Conservation (phyloP, 192 early-diverging fungal species). For the Backusella tarrabulga region DNA sequence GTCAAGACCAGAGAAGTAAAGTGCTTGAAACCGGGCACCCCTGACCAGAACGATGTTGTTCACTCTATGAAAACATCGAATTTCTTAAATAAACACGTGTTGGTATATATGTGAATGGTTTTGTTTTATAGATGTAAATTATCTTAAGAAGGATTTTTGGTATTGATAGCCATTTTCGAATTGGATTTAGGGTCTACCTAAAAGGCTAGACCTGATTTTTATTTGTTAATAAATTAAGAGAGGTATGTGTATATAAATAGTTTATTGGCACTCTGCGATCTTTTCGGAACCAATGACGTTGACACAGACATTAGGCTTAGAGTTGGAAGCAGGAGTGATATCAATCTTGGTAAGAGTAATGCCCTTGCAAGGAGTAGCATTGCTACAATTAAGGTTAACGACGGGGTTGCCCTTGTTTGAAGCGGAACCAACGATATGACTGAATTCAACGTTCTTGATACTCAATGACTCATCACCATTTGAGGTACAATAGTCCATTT, state of each 20-base stretch:
- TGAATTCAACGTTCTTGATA: neutral
- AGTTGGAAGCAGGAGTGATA: neutral
- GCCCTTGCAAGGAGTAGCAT: neutral
- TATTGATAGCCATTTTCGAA: too few relatives aligned
- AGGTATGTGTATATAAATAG: neutral
- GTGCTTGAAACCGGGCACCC: too few relatives aligned
- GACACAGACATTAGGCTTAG: neutral
- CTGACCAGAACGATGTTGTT: too few relatives aligned
- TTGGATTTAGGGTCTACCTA: too few relatives aligned
- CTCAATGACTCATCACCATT: neutral
- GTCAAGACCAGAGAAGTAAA: too few relatives aligned
- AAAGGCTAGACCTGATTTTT: too few relatives aligned
- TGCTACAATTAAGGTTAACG: slow-evolving; percentile 1
- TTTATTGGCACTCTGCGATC: neutral
- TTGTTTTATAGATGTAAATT: too few relatives aligned
- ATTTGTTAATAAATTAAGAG: neutral
- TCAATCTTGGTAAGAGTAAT: slow-evolving; percentile 1
- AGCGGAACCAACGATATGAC: neutral
- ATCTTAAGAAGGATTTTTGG: too few relatives aligned
- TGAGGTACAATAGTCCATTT: neutral
- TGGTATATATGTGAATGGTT: too few relatives aligned
- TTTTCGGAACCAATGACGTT: neutral
- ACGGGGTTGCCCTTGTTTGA: neutral
- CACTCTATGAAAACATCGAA: too few relatives aligned
- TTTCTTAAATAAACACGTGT: too few relatives aligned